Base-by-base conservation (phyloP, 768 basidiomycete species). In the Boletus tylopilopsis region DNA sequence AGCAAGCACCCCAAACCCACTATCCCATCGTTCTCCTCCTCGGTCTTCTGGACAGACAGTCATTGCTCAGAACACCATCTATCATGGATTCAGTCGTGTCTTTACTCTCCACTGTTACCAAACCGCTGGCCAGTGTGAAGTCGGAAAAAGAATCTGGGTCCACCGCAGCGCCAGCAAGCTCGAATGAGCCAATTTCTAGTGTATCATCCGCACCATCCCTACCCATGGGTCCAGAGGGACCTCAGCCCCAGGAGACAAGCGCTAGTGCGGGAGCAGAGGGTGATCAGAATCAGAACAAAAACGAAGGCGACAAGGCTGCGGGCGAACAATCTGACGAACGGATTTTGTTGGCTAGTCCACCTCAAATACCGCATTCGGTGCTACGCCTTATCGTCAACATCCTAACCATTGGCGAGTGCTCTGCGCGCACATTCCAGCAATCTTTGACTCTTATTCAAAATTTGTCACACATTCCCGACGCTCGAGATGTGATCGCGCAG, bases 341-440 rank as follows among this genome's bases (percentile, higher is more conserved):
- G 48, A 64, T 73, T n/a, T 65, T 89, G 13, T 71, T 91, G 13
- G 75, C 84, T 11, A 80, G 77, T 45, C 84, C 90, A 16, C 96
- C 96, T 12, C 84, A 86, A 55, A 85, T 98, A 50, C 92, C 94
- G 7, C 81, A 88, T 44, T 66, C 81, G 4, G 84, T 89, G n/a
- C 76, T 98, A 22, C 85, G 90, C 32, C 80, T 94, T 32, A 92
- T 98, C 52, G 93, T 96, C 64, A 98, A 98, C 68, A 93, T 98
- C 58, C 75, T 99, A 54, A 97, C 96, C n/a, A 78, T 87, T 18
- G 96, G 96, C 37, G 96, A 99, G 73, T 98, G 95, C 63, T 93
- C 94, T 21, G 90, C 87, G 36, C 79, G 88, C 27, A 96, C 94
- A n/a, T 99, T 99, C 80, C 87, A 93, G 58, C 85, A 94, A 64